Base-by-base conservation (phyloP, 257 asterid species). In the Solanum paucissectum region DNA sequence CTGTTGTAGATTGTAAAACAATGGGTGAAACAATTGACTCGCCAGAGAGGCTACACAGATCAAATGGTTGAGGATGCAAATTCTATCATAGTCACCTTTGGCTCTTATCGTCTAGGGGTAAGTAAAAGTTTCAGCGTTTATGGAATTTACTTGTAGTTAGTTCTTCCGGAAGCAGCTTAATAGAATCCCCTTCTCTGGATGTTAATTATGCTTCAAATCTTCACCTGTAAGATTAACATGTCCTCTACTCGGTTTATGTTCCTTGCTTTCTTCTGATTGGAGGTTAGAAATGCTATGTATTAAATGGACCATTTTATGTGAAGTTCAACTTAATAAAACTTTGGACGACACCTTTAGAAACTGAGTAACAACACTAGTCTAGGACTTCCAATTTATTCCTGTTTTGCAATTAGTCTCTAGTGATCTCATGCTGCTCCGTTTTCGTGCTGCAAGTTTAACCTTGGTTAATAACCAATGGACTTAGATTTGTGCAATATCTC, bases 81-180 rank as follows among this genome's bases (percentile, higher is more conserved):
- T 89, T 91, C 93, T 74, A 87, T 90, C 89, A 90, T 91, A 90
- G 89, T 90, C 74, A 91, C 93, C 23, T 91, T 89, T 76, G 93
- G 93, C 66, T 91, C 93, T 86, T 91, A 90, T 44, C 91, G 91
- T n/a, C 79, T 91, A 68, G 93, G 93, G 84, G 93, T 91, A 91
- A 44, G 92, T 86, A 69, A 14, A 32, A 2, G 71, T 86, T 40
- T 85, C 21, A 55, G 60, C 49, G 6, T 38, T 75, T 37, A 34
- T 73, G 46, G 83, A 75, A 75, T 0, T 73, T 75, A 21, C 33
- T 25, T 11, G 55, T 75, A 37, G 32, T 75, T 75, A 38, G 21
- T 75, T 75, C 55, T 75, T 12, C 29, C 46, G 2, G 13, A 34
- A 73, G 46, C 46, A 34, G 29, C 81, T 73, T 34, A 73, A 72